Conservation (phyloP, 169 alveolate species). For the Toxoplasma gondii region DNA sequence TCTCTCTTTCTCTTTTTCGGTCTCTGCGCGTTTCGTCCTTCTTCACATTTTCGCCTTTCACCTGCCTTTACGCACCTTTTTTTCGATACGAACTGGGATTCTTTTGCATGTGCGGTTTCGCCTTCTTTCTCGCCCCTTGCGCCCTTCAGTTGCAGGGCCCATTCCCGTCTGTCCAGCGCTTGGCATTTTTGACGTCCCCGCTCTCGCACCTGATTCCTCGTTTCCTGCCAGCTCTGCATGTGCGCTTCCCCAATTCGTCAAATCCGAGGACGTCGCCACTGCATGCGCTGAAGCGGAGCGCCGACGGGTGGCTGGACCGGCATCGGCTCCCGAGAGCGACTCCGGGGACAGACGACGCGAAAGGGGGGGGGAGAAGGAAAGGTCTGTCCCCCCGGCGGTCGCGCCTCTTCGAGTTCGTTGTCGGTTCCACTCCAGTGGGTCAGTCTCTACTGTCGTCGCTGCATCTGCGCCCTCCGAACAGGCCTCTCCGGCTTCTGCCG, state of each 20-base stretch:
- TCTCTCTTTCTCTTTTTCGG: not conserved
- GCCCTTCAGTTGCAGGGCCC: not conserved
- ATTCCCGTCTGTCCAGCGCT: slow-evolving; percentile 19
- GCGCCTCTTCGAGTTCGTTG: no score
- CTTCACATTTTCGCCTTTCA: no score
- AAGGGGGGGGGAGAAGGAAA: no score
- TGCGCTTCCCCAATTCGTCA: not conserved
- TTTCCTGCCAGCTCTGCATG: not conserved
- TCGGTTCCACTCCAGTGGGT: no score
- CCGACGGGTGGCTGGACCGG: not conserved
- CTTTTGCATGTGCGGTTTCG: not conserved
- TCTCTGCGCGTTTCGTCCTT: no score
- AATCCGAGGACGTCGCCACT: not conserved
- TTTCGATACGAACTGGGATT: not conserved
- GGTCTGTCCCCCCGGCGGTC: no score
- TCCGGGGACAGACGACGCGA: no score
- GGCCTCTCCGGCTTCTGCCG: no score
- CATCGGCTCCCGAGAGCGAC: not conserved
- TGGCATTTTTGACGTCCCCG: not conserved
- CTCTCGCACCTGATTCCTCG: not conserved
- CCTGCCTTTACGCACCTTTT: no score
- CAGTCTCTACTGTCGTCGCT: no score
- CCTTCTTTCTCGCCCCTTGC: not conserved
- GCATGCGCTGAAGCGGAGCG: not conserved
- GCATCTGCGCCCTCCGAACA: no score